Percentiles rank a stretch among this genome's conserved stretches.
These are phyloP conservation scores for Syncephalastrum racemosum DNA, from an alignment of 371 early-diverging fungal species.

Conservation along the genomic window DNA sequence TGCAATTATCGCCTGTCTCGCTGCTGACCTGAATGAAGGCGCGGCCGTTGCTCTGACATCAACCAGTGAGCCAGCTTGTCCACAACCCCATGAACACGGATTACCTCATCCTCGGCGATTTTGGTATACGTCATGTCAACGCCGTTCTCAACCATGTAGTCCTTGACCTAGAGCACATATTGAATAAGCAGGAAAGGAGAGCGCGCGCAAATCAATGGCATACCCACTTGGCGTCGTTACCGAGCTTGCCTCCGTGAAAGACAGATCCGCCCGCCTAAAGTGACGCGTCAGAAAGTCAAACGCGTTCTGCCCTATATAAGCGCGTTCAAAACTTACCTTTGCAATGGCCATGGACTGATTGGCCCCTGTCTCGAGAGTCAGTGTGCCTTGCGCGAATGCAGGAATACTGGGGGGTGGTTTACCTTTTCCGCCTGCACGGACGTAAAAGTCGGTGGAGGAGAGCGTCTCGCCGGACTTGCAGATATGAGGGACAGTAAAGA, in stretches of 20 bases:
- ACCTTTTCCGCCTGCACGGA: constrained; percentile 90
- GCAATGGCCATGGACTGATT: constrained; percentile 7
- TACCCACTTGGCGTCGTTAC: constrained; percentile 84
- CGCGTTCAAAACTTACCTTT: constrained; percentile 1
- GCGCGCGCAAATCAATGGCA: constrained; percentile 22
- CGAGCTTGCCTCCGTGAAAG: constrained; percentile 82
- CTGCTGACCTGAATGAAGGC: constrained; percentile 86
- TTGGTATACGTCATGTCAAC: constrained; percentile 38
- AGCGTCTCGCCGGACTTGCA: constrained; percentile 84
- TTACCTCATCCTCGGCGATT: constrained; percentile 35
- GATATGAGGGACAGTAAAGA: constrained; percentile 82
- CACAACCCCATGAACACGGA: no score
- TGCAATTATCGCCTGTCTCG: constrained; percentile 78
- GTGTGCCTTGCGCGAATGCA: not conserved
- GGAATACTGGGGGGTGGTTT: constrained; percentile 5
- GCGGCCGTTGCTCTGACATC: constrained; percentile 67
- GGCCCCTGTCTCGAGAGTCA: constrained; percentile 3
- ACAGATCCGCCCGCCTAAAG: constrained; percentile 66
- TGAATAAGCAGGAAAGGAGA: not conserved
- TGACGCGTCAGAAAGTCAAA: not conserved
- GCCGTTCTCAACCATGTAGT: constrained; percentile 34
- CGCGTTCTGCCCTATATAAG: not conserved
- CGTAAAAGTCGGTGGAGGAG: constrained; percentile 55
- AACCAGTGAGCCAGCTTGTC: not conserved
- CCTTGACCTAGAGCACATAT: constrained; percentile 25